phyloP scores from a whole-genome alignment of 2,329 filamentous ascomycete species.

The Diaporthe ampelina region DNA sequence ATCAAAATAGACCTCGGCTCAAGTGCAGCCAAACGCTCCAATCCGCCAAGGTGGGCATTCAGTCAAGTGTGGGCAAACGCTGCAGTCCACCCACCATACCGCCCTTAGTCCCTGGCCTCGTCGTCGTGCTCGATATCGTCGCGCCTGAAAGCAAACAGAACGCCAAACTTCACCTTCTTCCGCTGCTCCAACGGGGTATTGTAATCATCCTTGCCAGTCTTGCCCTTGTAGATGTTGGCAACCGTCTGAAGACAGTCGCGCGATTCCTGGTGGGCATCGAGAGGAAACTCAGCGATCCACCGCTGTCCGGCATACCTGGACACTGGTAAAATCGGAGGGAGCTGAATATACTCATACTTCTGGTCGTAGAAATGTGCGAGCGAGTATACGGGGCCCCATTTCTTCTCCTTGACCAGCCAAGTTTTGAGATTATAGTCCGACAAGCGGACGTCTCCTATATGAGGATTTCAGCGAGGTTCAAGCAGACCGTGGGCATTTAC shows the following conservation, averaged over 20 bases:
- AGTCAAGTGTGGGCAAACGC: no score
- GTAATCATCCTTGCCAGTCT: neutral
- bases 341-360: slow-evolving; percentile 35
- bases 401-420: no score
- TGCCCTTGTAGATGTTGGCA: slow-evolving; percentile 2
- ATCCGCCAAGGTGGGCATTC: no score
- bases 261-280: neutral
- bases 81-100: neutral
- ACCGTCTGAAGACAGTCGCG: slow-evolving; percentile 23
- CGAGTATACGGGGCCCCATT: neutral
- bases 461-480: neutral
- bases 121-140: neutral
- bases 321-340: no score
- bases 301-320: no score
- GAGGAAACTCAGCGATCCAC: no score
- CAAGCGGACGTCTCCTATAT: neutral
- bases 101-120: neutral
- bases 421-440: neutral
- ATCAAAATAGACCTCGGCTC: neutral
- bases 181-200: neutral
- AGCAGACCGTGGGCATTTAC: accelerated
- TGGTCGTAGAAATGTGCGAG: slow-evolving; percentile 32
- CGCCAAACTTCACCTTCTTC: slow-evolving; percentile 12
- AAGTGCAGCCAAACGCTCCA: no score
- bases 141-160: neutral